Evolutionary conservation across 371 early-diverging fungal species (phyloP), one percentile per base, ranked within the genome.

Genomic region (Apophysomyces sp.): DNA sequence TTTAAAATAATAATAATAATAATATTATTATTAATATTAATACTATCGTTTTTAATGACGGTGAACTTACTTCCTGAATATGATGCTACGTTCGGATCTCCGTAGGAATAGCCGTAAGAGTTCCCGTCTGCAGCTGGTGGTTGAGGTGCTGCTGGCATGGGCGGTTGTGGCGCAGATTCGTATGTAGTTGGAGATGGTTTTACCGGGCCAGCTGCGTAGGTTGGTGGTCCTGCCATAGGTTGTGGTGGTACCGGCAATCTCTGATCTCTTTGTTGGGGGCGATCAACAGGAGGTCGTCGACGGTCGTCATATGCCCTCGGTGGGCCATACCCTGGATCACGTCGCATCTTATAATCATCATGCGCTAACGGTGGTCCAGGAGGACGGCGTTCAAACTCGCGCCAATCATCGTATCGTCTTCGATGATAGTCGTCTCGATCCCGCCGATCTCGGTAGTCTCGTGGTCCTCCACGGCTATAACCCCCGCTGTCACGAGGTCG

Each of bases 371-470:
- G 21, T 24, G 68, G 69, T 24, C 67, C 65, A 12, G 59, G 58
- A 11, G 59, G 59, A 21, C 59, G 53, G 12, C 63, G 57, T 12
- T 80, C 77, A 58, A 63, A 78, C 21, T 73, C 76, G 26, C 69
- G 63, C n/a, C 76, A 67, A 8, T 66, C 63, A 56, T 72, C 68
- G 49, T 71, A 72, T 4, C 74, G 70, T 26, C 74, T 63, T 9
- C 71, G 52, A 55, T 76, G 72, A 37, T 72, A 71, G 5, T 81
- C 72, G 16, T 77, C 78, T 1, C 72, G 69, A 7, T 67, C 69
- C n/a, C 70, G 66, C 27, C 80, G 53, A 26, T 77, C 80, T 44
- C 63, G 57, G 57, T 74, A 75, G 39, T 73, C 76, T 37, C 80
- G 68, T 27, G 65, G 66, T 29, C 67, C 65, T 40, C 69, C 61